phyloP scores from a whole-genome alignment of 106 monocot genomes.

The Iris macrosiphon region DNA sequence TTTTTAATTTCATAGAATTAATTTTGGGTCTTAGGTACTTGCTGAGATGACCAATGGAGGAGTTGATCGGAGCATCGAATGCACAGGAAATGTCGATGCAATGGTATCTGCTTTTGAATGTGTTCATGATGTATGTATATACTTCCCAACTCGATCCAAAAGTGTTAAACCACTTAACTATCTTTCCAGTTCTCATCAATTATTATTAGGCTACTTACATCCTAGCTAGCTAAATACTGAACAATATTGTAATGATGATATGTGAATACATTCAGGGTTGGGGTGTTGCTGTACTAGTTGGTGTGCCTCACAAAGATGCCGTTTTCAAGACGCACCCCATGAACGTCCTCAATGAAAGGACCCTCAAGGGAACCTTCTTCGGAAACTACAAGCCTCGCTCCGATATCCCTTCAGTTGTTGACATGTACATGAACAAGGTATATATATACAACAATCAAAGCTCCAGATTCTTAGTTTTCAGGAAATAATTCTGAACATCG shows the following conservation, averaged over 20 bases:
- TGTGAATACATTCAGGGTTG: constrained; percentile 37
- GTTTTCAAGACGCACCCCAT: constrained; percentile 63
- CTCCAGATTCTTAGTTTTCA: too few relatives aligned
- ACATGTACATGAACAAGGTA: constrained; percentile 54
- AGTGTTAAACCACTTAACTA: not conserved
- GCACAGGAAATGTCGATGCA: constrained; percentile 14
- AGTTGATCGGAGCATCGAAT: constrained; percentile 16
- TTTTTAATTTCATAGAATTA: not conserved
- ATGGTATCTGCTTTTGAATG: constrained; percentile 94
- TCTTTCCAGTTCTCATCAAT: too few relatives aligned
- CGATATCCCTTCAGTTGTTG: constrained; percentile 59
- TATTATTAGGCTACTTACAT: too few relatives aligned
- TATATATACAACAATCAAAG: not conserved
- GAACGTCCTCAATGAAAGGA: constrained; percentile 60
- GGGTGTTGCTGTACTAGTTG: constrained; percentile 77
- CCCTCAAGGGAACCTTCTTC: constrained; percentile 73
- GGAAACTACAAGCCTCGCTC: constrained; percentile 79
- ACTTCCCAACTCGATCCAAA: not conserved
- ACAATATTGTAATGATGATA: not conserved
- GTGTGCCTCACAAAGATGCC: constrained; percentile 60
- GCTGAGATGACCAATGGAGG: constrained; percentile 6
- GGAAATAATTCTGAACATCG: not conserved
- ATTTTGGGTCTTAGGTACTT: constrained; percentile 3
- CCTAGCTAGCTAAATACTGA: too few relatives aligned
- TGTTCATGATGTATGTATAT: constrained; percentile 58